Evolutionary conservation across 169 alveolate species (phyloP), one percentile per base, ranked within the genome.

Genomic region (Cryptosporidium felis): DNA sequence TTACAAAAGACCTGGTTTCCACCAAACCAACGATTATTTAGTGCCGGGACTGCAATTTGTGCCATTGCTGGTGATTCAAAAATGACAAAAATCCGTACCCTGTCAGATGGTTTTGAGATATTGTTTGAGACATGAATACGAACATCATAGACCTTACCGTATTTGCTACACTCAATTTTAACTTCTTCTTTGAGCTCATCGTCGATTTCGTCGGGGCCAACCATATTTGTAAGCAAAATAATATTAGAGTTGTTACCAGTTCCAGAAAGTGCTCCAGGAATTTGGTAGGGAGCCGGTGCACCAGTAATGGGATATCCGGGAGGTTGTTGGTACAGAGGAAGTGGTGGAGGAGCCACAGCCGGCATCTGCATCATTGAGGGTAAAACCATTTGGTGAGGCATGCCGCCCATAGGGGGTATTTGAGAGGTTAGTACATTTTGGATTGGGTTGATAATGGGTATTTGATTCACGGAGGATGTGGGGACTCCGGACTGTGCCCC

Each of bases 11-110:
- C 89, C 51, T 85, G 92, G 45, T 80, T 59, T 18, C 92, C 92
- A 18, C 92, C 92, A 41, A 89, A 89, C 92, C 92, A 89, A 36
- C 92, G 91, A 53, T 80, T 82, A 41, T 89, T 67, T 21, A 89
- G 89, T 10, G 80, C 80, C 6, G 92, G 92, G 3, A 82, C 88
- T 47, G 92, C 92, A 32, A 45, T 30, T 21, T 59, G 80, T 18
- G 92, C 92, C 62, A 59, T 89, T 9, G 90, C 58, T 8, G 61
- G 66, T 1, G 81, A 60, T 41, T 58, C 74, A 63, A 89, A 89
- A 5, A 51, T 80, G 6, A 89, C 92, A 32, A 89, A 89, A 32
- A 89, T 89, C 21, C 90, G 88, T 16, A 82, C 91, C 41, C 74
- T 59, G 56, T 74, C 85, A 5, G 74, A 53, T 6, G 85, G 85